A percentile compares a stretch with the other conserved stretches of the same genome.
phyloP scores from a whole-genome alignment of 2,329 filamentous ascomycete species.

The Beauveria sp. region DNA sequence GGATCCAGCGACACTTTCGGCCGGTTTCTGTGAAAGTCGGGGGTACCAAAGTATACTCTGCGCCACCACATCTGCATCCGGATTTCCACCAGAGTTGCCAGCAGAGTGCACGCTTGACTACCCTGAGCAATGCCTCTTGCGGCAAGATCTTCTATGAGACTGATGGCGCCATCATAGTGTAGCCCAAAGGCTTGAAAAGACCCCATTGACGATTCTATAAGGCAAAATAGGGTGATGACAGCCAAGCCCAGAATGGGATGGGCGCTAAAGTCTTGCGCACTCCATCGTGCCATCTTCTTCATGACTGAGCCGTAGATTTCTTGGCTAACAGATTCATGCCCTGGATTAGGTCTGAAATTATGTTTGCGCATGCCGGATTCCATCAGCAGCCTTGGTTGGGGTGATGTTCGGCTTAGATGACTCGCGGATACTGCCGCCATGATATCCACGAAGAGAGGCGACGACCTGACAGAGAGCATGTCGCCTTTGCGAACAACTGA shows the following conservation, averaged over 20 bases:
- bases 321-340: slow-evolving; percentile 11
- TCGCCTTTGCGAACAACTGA: background rate
- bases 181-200: slow-evolving; percentile 16
- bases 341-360: slow-evolving; percentile 6
- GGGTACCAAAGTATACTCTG: slow-evolving; percentile 17
- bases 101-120: background rate
- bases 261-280: slow-evolving; percentile 7
- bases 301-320: slow-evolving; percentile 12
- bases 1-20: background rate
- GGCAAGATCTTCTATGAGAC: background rate
- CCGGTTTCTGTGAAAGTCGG: slow-evolving; percentile 10
- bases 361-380: background rate
- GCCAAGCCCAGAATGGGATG: slow-evolving; percentile 9
- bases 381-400: slow-evolving; percentile 2
- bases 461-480: background rate
- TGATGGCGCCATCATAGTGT: slow-evolving; percentile 11
- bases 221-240: slow-evolving; percentile 17
- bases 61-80: slow-evolving; percentile 20
- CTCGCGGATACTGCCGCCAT: slow-evolving; percentile 10
- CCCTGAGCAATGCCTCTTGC: background rate
- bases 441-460: background rate
- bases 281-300: slow-evolving; percentile 11
- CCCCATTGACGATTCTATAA: slow-evolving; percentile 18
- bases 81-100: slow-evolving; percentile 15
- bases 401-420: slow-evolving; percentile 9